Conservation (phyloP, 768 basidiomycete species). For the Tricholoma bakamatsutake region DNA sequence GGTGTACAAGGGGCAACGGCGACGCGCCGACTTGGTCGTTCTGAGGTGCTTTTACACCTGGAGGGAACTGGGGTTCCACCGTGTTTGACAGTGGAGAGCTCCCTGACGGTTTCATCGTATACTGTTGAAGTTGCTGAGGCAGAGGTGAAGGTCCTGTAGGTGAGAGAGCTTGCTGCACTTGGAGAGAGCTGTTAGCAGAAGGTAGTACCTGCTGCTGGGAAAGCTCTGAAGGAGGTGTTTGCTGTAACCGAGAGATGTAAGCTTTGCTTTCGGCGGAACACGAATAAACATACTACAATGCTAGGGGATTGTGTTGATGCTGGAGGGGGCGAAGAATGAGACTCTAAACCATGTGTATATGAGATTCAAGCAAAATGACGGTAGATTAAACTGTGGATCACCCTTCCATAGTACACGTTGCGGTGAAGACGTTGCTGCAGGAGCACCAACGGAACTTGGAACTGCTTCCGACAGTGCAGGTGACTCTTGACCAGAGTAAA, state of each 20-base stretch:
- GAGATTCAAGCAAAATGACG: not conserved
- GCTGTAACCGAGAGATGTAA: conserved; percentile 23
- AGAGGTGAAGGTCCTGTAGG: conserved; percentile 33
- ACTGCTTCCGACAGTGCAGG: conserved; percentile 69
- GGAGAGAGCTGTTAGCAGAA: conserved; percentile 21
- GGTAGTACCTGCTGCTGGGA: conserved; percentile 30
- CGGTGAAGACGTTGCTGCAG: conserved; percentile 57
- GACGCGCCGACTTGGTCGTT: conserved; percentile 33
- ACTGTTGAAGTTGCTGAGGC: conserved; percentile 38
- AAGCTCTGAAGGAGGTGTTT: conserved; percentile 28
- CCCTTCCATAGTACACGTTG: conserved; percentile 49
- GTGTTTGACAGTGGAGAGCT: conserved; percentile 34
- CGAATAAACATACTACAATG: conserved; percentile 31
- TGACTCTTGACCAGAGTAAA: conserved; percentile 67
- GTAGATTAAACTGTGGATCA: conserved; percentile 21
- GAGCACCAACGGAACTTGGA: conserved; percentile 34
- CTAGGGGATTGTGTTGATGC: conserved; percentile 36
- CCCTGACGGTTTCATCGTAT: conserved; percentile 15
- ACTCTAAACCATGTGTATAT: conserved; percentile 27
- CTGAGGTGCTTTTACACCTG: conserved; percentile 57
- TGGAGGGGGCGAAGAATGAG: conserved; percentile 38
- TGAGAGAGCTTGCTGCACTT: conserved; percentile 22
- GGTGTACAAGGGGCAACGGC: conserved; percentile 19
- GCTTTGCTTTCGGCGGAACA: not conserved
- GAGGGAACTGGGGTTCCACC: conserved; percentile 60